Conservation (phyloP, 768 basidiomycete species). For the Amanita rimosa region DNA sequence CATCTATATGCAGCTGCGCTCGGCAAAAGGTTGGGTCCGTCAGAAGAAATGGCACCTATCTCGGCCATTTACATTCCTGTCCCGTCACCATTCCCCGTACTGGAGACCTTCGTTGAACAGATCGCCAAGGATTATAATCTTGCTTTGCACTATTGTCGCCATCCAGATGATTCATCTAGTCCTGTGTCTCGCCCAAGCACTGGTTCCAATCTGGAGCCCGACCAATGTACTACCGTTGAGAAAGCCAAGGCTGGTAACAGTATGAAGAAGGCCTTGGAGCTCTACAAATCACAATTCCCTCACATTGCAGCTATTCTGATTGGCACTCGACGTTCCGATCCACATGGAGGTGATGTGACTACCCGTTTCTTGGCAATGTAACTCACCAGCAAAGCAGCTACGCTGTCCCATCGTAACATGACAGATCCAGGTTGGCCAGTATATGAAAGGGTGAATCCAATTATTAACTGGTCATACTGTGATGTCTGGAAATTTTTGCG, state of each 20-base stretch:
- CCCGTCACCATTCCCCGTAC: slow-evolving; percentile 72
- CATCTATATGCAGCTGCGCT: slow-evolving; percentile 78
- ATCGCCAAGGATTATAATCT: slow-evolving; percentile 56
- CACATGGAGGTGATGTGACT: slow-evolving; percentile 72
- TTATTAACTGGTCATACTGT: slow-evolving; percentile 89
- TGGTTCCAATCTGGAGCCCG: slow-evolving; percentile 11
- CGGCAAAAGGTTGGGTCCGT: slow-evolving; percentile 27
- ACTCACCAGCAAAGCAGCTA: slow-evolving; percentile 30
- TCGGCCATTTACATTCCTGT: slow-evolving; percentile 82
- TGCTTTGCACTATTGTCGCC: slow-evolving; percentile 53
- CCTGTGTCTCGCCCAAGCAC: slow-evolving; percentile 25
- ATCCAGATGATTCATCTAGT: slow-evolving; percentile 35
- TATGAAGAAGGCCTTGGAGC: slow-evolving; percentile 70
- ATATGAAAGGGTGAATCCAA: slow-evolving; percentile 88
- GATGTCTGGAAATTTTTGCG: slow-evolving; percentile 87
- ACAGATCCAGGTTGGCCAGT: slow-evolving; percentile 87
- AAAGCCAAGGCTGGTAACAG: slow-evolving; percentile 49
- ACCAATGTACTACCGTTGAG: slow-evolving; percentile 28
- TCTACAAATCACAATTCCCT: slow-evolving; percentile 58
- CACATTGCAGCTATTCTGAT: slow-evolving; percentile 75
- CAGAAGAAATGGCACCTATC: slow-evolving; percentile 32
- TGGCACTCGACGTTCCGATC: slow-evolving; percentile 83
- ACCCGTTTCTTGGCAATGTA: background rate
- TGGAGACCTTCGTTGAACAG: slow-evolving; percentile 76
- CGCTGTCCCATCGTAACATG: slow-evolving; percentile 58